Conservation (phyloP, 371 early-diverging fungal species). For the Quaeritorhiza haematococci region DNA sequence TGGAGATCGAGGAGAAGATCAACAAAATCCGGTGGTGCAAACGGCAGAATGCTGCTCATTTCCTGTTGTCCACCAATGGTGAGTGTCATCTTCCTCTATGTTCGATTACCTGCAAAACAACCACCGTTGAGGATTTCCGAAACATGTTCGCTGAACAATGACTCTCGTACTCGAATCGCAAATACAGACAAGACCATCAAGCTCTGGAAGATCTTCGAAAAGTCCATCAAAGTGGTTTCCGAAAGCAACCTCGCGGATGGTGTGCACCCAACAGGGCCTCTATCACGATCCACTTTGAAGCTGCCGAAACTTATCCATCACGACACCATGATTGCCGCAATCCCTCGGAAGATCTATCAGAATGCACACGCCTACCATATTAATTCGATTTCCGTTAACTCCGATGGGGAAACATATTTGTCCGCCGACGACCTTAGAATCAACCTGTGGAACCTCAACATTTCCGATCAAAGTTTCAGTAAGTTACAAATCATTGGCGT, state of each 20-base stretch:
- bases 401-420: slow-evolving; percentile 93
- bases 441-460: slow-evolving; percentile 96
- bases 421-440: slow-evolving; percentile 98
- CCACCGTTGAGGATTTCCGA: too few species aligned
- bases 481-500: slow-evolving; percentile 20
- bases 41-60: slow-evolving; percentile 91
- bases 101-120: too few species aligned
- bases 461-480: slow-evolving; percentile 96
- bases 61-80: slow-evolving; percentile 96
- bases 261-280: slow-evolving; percentile 32
- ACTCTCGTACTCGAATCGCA: neutral
- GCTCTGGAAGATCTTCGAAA: slow-evolving; percentile 98
- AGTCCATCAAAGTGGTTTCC: slow-evolving; percentile 85
- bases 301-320: slow-evolving; percentile 87
- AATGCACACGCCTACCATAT: slow-evolving; percentile 99
- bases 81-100: too few species aligned
- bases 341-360: slow-evolving; percentile 89
- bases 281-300: slow-evolving; percentile 44
- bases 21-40: slow-evolving; percentile 97
- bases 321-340: slow-evolving; percentile 91
- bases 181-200: slow-evolving; percentile 95
- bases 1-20: slow-evolving; percentile 99
- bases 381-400: slow-evolving; percentile 97
- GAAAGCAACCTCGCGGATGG: slow-evolving; percentile 76
- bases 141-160: neutral